These are phyloP conservation scores for Laburnicola sp. DNA, from an alignment of 2,329 filamentous ascomycete genomes.

Conservation along the genomic window DNA sequence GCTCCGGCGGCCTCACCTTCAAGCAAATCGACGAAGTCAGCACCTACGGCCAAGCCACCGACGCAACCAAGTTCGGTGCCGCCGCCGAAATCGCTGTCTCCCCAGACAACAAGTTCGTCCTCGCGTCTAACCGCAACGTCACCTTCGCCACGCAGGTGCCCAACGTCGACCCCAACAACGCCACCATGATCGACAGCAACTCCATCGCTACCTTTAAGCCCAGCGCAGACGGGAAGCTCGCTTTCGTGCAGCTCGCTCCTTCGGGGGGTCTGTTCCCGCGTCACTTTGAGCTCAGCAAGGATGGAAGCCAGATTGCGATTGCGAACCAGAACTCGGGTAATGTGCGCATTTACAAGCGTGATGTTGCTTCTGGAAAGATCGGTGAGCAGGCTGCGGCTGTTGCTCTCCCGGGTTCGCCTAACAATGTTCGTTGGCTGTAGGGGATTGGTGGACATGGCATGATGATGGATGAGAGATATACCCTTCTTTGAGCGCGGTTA, in stretches of 20 bases:
- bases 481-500: constrained; percentile 1
- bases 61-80: constrained; percentile 36
- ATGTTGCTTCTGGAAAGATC: constrained; percentile 63
- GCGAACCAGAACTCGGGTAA: constrained; percentile 64
- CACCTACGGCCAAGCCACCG: constrained; percentile 33
- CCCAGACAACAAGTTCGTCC: constrained; percentile 60
- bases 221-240: constrained; percentile 57
- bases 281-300: constrained; percentile 68
- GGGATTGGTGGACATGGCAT: not conserved
- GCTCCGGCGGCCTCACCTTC: constrained; percentile 50
- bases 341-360: constrained; percentile 64
- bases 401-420: constrained; percentile 28
- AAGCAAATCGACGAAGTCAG: constrained; percentile 53
- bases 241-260: constrained; percentile 60
- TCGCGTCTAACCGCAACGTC: constrained; percentile 70
- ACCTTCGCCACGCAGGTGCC: constrained; percentile 52
- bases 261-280: constrained; percentile 68
- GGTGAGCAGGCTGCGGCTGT: constrained; percentile 50
- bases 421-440: constrained; percentile 18
- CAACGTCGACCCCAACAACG: constrained; percentile 49
- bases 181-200: constrained; percentile 51
- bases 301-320: constrained; percentile 66
- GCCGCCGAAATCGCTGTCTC: constrained; percentile 63
- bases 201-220: constrained; percentile 58
- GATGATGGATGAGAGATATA: constrained; percentile 4